Base-by-base conservation (phyloP, 2,329 filamentous ascomycete species). In the Ceratocystis huliohia region DNA sequence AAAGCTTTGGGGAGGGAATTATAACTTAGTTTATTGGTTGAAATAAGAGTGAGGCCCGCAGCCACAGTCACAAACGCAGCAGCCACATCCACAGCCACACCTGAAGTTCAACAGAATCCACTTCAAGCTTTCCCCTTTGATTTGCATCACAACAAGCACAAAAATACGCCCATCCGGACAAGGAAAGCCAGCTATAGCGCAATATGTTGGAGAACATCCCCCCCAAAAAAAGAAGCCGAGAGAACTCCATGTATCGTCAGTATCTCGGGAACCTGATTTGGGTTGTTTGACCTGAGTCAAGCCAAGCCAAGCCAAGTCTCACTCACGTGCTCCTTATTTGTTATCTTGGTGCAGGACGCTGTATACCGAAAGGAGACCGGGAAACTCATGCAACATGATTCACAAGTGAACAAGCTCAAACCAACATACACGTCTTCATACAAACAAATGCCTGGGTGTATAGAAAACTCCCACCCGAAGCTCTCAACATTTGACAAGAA, bases 161-260 rank as follows among this genome's bases (percentile, higher is more conserved):
- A n/a, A 22, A 48, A 48, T 3, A 15, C 10, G 10, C 37, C 46
- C 17, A 10, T 17, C 45, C 62, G 57, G 33, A 66, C 22, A 53
- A 57, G 25, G 44, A 64, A 48, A 66, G 64, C 33, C 59, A 44
- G 65, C 30, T 10, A 5, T 41, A 63, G 46, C 20, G 22, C 45
- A 41, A 28, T 15, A 50, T 20, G 61, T 20, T 48, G 30, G 44
- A 30, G 17, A 48, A 44, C 37, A 41, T 41, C 13, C 37, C 10
- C 10, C 10, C 37, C 3, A 61, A 61, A 37, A 63, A 17, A 13
- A 50, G 13, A 63, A 48, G 22, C 61, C 61, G 61, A 63, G 61
- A 37, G 61, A 63, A 50, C 41, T 63, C 61, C 61, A 63, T 3
- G 37, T n/a, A 5, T n/a, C 61, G 61, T 63, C 15, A 33, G 30